Evolutionary conservation across 345 rosid species (phyloP).

Genomic region (Capsella bursapastoris): DNA sequence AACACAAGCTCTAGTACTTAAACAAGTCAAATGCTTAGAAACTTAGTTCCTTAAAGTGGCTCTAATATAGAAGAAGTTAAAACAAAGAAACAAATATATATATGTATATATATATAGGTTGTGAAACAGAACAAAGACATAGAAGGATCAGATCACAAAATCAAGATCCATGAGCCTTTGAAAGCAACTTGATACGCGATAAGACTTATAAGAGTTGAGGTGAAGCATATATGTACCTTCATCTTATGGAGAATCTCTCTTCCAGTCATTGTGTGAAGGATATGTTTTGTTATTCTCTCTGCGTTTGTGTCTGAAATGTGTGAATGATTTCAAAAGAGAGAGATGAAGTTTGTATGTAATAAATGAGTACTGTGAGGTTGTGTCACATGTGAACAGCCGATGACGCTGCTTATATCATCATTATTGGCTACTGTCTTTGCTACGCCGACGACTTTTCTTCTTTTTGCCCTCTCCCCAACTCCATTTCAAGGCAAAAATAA

Average conservation of each 20-base stretch:
- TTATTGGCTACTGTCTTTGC: not conserved
- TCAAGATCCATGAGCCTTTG: constrained; percentile 1
- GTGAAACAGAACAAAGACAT: constrained; percentile 11
- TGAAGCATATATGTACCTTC: constrained; percentile 52
- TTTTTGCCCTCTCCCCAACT: not conserved
- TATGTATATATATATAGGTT: not conserved
- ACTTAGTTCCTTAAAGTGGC: not conserved
- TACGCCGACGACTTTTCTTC: constrained; percentile 23
- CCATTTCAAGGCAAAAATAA: not conserved
- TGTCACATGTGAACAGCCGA: constrained; percentile 16
- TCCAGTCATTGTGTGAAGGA: constrained; percentile 49
- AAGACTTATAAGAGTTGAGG: not conserved
- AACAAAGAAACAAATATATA: not conserved
- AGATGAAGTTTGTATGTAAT: constrained; percentile 4
- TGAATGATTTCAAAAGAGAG: constrained; percentile 5
- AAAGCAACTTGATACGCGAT: constrained; percentile 7
- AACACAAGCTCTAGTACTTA: constrained; percentile 1
- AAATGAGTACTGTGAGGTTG: constrained; percentile 8
- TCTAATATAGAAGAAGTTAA: not conserved
- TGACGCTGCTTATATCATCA: not conserved
- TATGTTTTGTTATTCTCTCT: not conserved
- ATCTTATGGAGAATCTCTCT: constrained; percentile 77
- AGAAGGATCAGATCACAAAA: constrained; percentile 9
- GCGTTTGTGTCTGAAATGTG: constrained; percentile 8
- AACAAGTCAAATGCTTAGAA: constrained; percentile 1